Percentiles rank a stretch among this genome's conserved stretches.
These are phyloP conservation scores for Gossypium laxum DNA, from an alignment of 441 rosid genomes.

Conservation along the genomic window DNA sequence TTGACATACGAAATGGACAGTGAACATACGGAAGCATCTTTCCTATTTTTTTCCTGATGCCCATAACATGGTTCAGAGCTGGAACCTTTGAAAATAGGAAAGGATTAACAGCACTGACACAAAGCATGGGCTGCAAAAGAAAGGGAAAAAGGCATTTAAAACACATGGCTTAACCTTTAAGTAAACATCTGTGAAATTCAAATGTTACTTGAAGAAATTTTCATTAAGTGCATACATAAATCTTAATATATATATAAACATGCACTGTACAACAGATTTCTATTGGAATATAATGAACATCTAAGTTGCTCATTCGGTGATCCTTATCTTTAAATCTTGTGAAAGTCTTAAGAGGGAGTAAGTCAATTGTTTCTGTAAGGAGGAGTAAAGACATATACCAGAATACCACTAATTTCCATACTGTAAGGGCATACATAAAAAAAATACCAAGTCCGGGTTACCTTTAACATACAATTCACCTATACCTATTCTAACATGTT, in stretches of 20 bases:
- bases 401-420: background rate
- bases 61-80: constrained; percentile 65
- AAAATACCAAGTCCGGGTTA: background rate
- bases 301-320: background rate
- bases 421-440: background rate
- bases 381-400: background rate
- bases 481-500: background rate
- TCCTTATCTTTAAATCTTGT: background rate
- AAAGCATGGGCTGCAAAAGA: constrained; percentile 85
- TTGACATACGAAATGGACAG: constrained; percentile 76
- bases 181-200: background rate
- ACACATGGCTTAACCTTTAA: constrained; percentile 17
- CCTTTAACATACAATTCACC: background rate
- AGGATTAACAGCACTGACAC: constrained; percentile 94
- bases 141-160: constrained; percentile 7
- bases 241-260: background rate
- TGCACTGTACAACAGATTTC: background rate
- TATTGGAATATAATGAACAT: background rate
- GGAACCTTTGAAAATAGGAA: constrained; percentile 78
- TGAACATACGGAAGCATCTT: constrained; percentile 70
- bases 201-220: background rate
- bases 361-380: background rate
- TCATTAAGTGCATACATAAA: background rate
- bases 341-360: background rate
- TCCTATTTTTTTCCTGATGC: constrained; percentile 60